Evolutionary conservation across 805 yeast species (phyloP).

Genomic region (Candida silvicultrix): DNA sequence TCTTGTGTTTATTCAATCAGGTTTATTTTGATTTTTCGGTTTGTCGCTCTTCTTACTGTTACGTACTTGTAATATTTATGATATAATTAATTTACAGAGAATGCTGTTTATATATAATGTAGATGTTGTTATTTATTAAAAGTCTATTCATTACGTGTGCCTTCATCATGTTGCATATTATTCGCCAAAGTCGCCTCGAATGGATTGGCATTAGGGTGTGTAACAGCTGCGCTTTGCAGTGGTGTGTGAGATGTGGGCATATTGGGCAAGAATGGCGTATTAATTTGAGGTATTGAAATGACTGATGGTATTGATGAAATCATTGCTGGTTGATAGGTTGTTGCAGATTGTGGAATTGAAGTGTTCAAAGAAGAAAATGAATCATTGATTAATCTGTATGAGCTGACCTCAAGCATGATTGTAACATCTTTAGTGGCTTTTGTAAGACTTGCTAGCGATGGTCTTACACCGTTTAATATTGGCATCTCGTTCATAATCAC

Average conservation of each 20-base stretch:
- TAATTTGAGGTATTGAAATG: slow-evolving; percentile 24
- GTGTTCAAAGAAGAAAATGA: slow-evolving; percentile 6
- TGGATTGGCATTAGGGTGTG: slow-evolving; percentile 12
- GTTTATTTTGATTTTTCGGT: background rate
- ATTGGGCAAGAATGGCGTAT: slow-evolving; percentile 14
- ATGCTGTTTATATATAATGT: too few relatives aligned
- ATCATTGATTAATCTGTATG: slow-evolving; percentile 33
- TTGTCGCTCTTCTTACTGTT: too few relatives aligned
- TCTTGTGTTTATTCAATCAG: background rate
- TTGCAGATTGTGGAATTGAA: slow-evolving; percentile 13
- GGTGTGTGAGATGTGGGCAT: slow-evolving; percentile 5
- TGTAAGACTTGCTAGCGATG: slow-evolving; percentile 75
- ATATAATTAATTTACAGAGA: too few relatives aligned
- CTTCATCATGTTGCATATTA: slow-evolving; percentile 5
- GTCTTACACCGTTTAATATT: slow-evolving; percentile 69
- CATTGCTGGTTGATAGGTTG: slow-evolving; percentile 14
- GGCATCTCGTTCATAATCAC: slow-evolving; percentile 78
- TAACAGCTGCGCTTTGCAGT: background rate
- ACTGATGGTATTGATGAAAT: slow-evolving; percentile 23
- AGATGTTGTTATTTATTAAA: background rate
- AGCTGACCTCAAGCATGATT: slow-evolving; percentile 66
- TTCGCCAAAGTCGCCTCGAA: slow-evolving; percentile 19
- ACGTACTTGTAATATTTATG: too few relatives aligned
- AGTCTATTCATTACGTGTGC: background rate
- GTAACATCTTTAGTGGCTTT: slow-evolving; percentile 90